Evolutionary conservation across 495 filamentous ascomycete species (phyloP).

Genomic region (Neurospora intermedia): DNA sequence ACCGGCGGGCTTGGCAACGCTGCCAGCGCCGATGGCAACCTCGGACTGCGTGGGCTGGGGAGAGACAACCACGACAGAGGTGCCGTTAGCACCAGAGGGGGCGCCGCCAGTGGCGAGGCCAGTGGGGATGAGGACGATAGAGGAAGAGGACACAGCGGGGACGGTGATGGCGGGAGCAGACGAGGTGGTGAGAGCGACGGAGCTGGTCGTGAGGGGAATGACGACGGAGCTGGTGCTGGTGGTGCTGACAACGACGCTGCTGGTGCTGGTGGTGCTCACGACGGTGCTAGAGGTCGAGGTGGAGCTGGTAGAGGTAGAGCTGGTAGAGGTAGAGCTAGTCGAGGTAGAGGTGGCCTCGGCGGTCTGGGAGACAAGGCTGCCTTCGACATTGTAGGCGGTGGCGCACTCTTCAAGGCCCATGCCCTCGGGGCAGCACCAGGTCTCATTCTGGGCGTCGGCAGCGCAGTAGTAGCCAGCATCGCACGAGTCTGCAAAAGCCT

Average conservation of each 20-base stretch:
- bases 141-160: not conserved
- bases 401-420: constrained; percentile 34
- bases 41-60: constrained; percentile 6
- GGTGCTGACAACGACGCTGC: not conserved
- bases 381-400: constrained; percentile 24
- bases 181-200: constrained; percentile 7
- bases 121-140: constrained; percentile 1
- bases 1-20: constrained; percentile 12
- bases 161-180: not conserved
- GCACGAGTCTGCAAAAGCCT: constrained; percentile 29
- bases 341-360: constrained; percentile 14
- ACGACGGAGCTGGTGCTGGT: not conserved
- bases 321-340: constrained; percentile 9
- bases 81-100: not conserved
- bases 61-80: not conserved
- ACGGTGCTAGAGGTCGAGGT: constrained; percentile 5
- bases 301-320: constrained; percentile 8
- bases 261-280: constrained; percentile 1
- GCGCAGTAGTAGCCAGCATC: constrained; percentile 39
- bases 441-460: constrained; percentile 24
- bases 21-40: constrained; percentile 12
- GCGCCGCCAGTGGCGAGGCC: not conserved
- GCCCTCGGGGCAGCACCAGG: constrained; percentile 38
- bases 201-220: constrained; percentile 2
- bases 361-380: constrained; percentile 28